Evolutionary conservation across 257 asterid genomes (phyloP).

Genomic region (Rhazya stricta): DNA sequence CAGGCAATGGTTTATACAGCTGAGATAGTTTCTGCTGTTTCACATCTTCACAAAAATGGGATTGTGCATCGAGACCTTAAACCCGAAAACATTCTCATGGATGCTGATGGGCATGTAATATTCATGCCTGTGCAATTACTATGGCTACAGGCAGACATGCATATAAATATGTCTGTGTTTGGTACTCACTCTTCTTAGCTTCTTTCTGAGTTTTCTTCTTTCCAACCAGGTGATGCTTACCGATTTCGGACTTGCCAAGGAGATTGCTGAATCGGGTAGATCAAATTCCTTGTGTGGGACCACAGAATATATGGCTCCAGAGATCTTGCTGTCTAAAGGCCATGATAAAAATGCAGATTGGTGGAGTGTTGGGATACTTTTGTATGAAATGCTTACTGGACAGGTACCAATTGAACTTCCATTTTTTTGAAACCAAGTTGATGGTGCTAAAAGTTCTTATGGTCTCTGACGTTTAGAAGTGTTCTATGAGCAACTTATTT

Average conservation of each 20-base stretch:
- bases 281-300: constrained; percentile 94
- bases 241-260: constrained; percentile 92
- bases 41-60: constrained; percentile 88
- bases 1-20: constrained; percentile 93
- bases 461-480: background rate
- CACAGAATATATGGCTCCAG: constrained; percentile 96
- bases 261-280: constrained; percentile 78
- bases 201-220: constrained; percentile 7
- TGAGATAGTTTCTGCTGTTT: constrained; percentile 93
- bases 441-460: background rate
- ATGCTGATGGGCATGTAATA: constrained; percentile 90
- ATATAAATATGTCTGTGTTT: background rate
- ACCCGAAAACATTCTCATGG: constrained; percentile 97
- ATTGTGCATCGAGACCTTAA: constrained; percentile 93
- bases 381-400: constrained; percentile 89
- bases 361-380: constrained; percentile 92
- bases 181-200: background rate
- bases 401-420: constrained; percentile 42
- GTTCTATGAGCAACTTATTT: background rate
- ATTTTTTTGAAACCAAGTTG: background rate
- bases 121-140: constrained; percentile 15
- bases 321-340: constrained; percentile 69
- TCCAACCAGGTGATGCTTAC: constrained; percentile 70
- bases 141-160: constrained; percentile 18
- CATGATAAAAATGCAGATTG: constrained; percentile 87